A percentile compares a stretch with the other conserved stretches of the same genome.
Evolutionary conservation across 2,329 filamentous ascomycete genomes (phyloP).

Genomic region (Claviceps quebecensis): DNA sequence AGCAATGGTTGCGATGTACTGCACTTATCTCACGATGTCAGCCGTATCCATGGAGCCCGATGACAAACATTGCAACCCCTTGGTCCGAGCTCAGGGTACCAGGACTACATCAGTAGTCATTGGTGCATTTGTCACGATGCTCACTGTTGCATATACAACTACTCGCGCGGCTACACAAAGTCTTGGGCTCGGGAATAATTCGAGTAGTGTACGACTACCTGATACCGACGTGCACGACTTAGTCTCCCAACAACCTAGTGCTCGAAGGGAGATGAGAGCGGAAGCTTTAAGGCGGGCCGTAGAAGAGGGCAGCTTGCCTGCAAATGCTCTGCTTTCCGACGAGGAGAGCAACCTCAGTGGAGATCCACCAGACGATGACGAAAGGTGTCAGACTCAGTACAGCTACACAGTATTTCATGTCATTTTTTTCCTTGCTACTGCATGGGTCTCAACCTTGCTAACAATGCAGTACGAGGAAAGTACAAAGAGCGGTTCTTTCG

Average conservation of each 20-base stretch:
- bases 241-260: constrained; percentile 69
- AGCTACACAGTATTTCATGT: constrained; percentile 93
- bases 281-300: constrained; percentile 85
- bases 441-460: constrained; percentile 87
- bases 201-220: constrained; percentile 37
- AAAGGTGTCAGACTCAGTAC: constrained; percentile 81
- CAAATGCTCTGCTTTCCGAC: constrained; percentile 70
- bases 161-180: constrained; percentile 90
- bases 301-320: constrained; percentile 81
- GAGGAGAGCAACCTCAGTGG: constrained; percentile 51
- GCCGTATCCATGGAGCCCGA: constrained; percentile 98
- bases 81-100: constrained; percentile 73
- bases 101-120: constrained; percentile 83
- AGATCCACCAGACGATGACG: constrained; percentile 65
- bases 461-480: constrained; percentile 57
- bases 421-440: constrained; percentile 92
- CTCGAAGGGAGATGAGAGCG: constrained; percentile 79
- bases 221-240: constrained; percentile 76
- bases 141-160: constrained; percentile 94
- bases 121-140: constrained; percentile 88
- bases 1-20: constrained; percentile 94
- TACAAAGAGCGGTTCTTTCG: constrained; percentile 58
- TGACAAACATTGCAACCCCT: constrained; percentile 81
- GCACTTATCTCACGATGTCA: constrained; percentile 96
- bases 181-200: constrained; percentile 52